Base-by-base conservation (phyloP, 2,329 filamentous ascomycete species). In the Dryadomyces sulphureus region DNA sequence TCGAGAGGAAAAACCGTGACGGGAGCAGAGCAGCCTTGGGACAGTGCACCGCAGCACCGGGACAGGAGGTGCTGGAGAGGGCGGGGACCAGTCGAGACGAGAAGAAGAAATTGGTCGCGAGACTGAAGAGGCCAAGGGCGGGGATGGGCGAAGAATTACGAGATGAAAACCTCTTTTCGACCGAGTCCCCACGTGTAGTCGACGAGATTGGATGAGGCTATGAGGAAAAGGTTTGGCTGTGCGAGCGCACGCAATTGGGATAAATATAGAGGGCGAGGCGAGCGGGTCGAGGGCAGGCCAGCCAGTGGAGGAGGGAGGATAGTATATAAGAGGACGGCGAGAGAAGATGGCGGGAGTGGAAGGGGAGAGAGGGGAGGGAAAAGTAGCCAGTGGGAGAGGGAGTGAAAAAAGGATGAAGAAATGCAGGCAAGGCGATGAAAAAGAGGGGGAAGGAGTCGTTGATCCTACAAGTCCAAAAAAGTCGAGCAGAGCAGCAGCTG, bases 161-260 rank as follows among this genome's bases (percentile, higher is more conserved):
- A 52, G 51, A 52, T 42, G 51, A 43, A 49, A 52, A 48, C 48
- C 45, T 49, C 49, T 45, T 38, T 43, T 45, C 34, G 39, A 41
- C n/a, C 17, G 24, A 22, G 48, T 52, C 51, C 48, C 51, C 51
- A 52, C 51, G 51, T 47, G 30, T 39, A 38, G 40, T 24, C 34
- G 11, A 24, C 20, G n/a, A 41, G 43, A 38, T 46, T 45, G 49
- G 47, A n/a, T 43, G 44, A 42, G 27, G 27, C 34, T 48, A 21
- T 43, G 25, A 14, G 41, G 7, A 34, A 14, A 5, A 9, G 27
- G 41, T 9, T 19, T 6, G 24, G 20, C 39, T 47, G 40, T 34
- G 40, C 34, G 22, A 25, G 34, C 40, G 45, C 40, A 39, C 40
- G 45, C 40, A 41, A 43, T 47, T 32, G n/a, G 39, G 25, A 46